Evolutionary conservation across 805 yeast species (phyloP).

Genomic region (Candida pini): DNA sequence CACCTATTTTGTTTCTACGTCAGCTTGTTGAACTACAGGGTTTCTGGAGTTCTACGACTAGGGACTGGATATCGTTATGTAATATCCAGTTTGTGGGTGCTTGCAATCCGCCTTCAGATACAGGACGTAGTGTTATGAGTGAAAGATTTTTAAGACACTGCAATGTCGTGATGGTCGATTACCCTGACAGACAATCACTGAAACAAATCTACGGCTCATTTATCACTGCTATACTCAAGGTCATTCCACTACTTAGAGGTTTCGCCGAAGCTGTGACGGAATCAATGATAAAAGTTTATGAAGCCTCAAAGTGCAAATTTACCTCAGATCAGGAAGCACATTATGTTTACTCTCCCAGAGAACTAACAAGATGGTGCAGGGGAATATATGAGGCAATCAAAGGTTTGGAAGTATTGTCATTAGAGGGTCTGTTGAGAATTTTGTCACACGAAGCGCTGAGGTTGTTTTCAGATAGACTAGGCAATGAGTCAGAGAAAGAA

Average conservation of each 20-base stretch:
- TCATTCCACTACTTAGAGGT: conserved; percentile 56
- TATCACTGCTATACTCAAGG: conserved; percentile 48
- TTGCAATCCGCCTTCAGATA: conserved; percentile 83
- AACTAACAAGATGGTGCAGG: conserved; percentile 78
- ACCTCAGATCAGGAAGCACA: conserved; percentile 39
- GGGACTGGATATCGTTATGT: conserved; percentile 60
- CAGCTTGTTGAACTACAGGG: conserved; percentile 71
- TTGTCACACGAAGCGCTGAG: conserved; percentile 83
- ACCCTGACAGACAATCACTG: conserved; percentile 64
- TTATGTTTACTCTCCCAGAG: conserved; percentile 84
- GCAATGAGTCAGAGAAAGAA: conserved; percentile 36
- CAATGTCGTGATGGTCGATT: conserved; percentile 65
- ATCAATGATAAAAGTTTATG: conserved; percentile 65
- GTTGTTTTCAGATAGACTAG: conserved; percentile 70
- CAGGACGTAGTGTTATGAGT: conserved; percentile 59
- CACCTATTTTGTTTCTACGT: conserved; percentile 63
- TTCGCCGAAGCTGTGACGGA: conserved; percentile 45
- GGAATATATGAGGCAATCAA: conserved; percentile 49
- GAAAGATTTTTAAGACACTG: conserved; percentile 63
- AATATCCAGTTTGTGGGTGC: conserved; percentile 89
- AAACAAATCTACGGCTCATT: conserved; percentile 62
- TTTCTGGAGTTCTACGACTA: conserved; percentile 61
- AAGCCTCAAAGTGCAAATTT: conserved; percentile 36
- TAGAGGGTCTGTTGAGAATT: conserved; percentile 48
- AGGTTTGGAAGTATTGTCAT: conserved; percentile 20